Evolutionary conservation across 345 rosid species (phyloP).

Genomic region (Dimocarpus longan): DNA sequence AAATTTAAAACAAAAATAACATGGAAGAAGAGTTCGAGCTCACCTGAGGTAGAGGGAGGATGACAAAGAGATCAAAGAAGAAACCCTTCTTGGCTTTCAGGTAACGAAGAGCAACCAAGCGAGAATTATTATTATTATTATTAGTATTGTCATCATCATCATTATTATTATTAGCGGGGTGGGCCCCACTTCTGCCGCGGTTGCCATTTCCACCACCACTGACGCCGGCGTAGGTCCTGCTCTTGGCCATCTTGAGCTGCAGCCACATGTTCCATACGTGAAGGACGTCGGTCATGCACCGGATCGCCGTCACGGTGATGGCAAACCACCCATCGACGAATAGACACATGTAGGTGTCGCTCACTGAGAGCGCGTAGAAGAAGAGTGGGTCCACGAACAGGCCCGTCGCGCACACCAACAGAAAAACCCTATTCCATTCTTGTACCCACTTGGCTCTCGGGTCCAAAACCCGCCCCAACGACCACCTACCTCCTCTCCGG

Average conservation of each 20-base stretch:
- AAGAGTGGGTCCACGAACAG: constrained; percentile 94
- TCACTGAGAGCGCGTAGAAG: constrained; percentile 77
- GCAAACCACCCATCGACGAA: constrained; percentile 94
- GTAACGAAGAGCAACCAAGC: constrained; percentile 41
- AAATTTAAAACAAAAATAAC: no score
- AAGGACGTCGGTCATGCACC: constrained; percentile 87
- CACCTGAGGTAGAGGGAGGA: constrained; percentile 93
- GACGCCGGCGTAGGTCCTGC: background rate
- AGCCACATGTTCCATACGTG: constrained; percentile 94
- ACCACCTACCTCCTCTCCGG: constrained; percentile 41
- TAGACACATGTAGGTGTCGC: constrained; percentile 73
- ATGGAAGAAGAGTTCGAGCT: background rate
- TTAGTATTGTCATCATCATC: no score
- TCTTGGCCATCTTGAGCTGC: constrained; percentile 63
- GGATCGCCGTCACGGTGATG: constrained; percentile 84
- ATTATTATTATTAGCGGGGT: background rate
- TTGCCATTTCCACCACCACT: constrained; percentile 14
- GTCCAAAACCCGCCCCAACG: constrained; percentile 67
- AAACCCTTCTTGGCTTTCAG: constrained; percentile 65
- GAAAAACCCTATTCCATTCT: constrained; percentile 89
- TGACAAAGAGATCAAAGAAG: constrained; percentile 82
- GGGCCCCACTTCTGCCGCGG: background rate
- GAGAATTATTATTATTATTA: background rate
- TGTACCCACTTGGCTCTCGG: constrained; percentile 86
- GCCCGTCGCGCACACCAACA: constrained; percentile 77